Base-by-base conservation (phyloP, 2,329 filamentous ascomycete genomes). In the Hortaea werneckii region DNA sequence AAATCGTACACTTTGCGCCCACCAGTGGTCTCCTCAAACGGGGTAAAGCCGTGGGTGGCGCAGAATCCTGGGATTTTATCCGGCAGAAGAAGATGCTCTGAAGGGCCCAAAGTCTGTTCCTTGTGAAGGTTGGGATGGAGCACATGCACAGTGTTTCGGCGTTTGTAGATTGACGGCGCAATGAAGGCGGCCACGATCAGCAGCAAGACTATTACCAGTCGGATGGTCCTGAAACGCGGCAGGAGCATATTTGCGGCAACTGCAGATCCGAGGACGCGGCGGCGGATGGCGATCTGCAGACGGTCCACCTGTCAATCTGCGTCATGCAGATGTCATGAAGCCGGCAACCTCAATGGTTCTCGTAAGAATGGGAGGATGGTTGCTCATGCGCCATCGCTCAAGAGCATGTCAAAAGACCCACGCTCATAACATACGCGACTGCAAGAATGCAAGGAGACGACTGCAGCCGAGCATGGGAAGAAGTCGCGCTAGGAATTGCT, bases 1-100 rank as follows among this genome's bases (percentile, higher is more conserved):
- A 83, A 67, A 57, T 83, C 80, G 59, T 78, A 80, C 29, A 80
- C 65, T 57, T 76, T 78, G 42, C 76, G 70, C 32, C 32, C 32
- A n/a, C 32, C 9, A 35, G n/a, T 9, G n/a, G 32, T 9, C 9
- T 35, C 9, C 4, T 10, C 10, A 29, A 35, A 49, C 11, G 29
- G 7, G 4, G 32, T 9, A 46, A 55, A 54, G 26, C 49, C 51
- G 45, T 54, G 46, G 10, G 46, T 45, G 4, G 30, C 27, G 30
- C 53, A 55, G 40, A 50, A 48, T 5, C 35, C 20, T 5, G 32
- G n/a, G 29, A 44, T 48, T 29, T 46, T 41, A 5, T 50, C 48
- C 13, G 48, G 45, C 7, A 48, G 42, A 8, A 50, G 37, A 2
- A 47, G 40, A 41, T 37, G 38, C 11, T 50, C 9, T 6, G 48